These are phyloP conservation scores for Conticribra weissflogii DNA, from an alignment of 108 stramenopile species.

Conservation along the genomic window DNA sequence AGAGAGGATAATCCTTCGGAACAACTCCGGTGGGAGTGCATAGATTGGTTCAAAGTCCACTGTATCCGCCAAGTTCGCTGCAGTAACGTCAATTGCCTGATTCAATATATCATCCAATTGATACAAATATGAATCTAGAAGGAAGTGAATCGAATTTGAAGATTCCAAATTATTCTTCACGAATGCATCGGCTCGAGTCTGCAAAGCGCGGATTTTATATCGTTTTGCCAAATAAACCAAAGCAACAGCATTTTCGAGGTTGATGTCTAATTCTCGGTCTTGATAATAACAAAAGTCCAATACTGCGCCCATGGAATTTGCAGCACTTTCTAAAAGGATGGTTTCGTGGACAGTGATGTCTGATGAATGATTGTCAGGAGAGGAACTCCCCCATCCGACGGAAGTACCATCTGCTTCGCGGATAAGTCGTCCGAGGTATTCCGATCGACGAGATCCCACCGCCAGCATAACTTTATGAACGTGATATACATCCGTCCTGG, in stretches of 20 bases:
- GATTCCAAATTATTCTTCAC: conserved; percentile 33
- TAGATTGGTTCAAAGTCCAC: conserved; percentile 50
- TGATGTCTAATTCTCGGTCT: conserved; percentile 34
- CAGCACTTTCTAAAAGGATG: conserved; percentile 42
- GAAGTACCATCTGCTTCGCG: conserved; percentile 38
- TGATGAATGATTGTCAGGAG: conserved; percentile 35
- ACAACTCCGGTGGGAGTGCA: conserved; percentile 33
- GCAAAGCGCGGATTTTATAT: conserved; percentile 44
- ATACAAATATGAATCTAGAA: conserved; percentile 43
- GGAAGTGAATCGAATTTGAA: conserved; percentile 35
- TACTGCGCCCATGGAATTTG: conserved; percentile 35
- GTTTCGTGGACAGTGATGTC: conserved; percentile 44
- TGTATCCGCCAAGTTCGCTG: conserved; percentile 34
- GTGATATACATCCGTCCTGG: conserved; percentile 34
- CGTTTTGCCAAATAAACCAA: conserved; percentile 43
- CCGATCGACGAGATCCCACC: conserved; percentile 41
- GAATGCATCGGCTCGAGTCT: conserved; percentile 33
- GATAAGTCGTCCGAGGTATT: conserved; percentile 42
- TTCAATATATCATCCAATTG: conserved; percentile 42
- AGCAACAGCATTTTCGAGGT: conserved; percentile 45
- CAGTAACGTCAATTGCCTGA: conserved; percentile 46
- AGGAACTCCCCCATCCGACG: conserved; percentile 4
- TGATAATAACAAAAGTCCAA: conserved; percentile 49
- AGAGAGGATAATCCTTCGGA: conserved; percentile 39
- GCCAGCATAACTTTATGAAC: conserved; percentile 56